Conservation (phyloP, 2,329 filamentous ascomycete species). For the Arthroderma sp. region DNA sequence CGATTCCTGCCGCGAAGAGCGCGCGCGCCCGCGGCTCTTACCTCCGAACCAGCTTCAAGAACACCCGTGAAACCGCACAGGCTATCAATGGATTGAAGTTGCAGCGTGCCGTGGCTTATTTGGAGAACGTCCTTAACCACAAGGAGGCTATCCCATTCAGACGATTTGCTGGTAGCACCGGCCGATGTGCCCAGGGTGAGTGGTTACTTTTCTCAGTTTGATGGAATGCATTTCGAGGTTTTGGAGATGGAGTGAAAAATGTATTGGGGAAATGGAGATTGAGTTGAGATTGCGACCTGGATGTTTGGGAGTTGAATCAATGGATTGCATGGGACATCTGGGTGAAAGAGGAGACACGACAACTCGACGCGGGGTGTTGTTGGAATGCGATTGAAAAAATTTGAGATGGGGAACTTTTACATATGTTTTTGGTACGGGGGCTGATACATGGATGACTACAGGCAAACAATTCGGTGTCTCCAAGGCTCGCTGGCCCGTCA, state of each 20-base stretch:
- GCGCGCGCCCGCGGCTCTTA: slow-evolving; percentile 97
- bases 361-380: not conserved
- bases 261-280: slow-evolving; percentile 6
- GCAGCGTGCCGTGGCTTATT: slow-evolving; percentile 85
- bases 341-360: not conserved
- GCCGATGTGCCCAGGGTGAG: slow-evolving; percentile 96
- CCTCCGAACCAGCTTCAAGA: slow-evolving; percentile 99
- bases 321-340: not conserved
- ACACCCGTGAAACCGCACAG: slow-evolving; percentile 98
- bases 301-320: not conserved
- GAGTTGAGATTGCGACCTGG: not conserved
- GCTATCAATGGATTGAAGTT: slow-evolving; percentile 99
- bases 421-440: too few relatives aligned
- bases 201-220: slow-evolving; percentile 16
- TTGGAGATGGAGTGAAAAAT: slow-evolving; percentile 4
- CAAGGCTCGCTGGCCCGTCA: slow-evolving; percentile 97
- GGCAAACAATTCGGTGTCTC: slow-evolving; percentile 98
- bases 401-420: too few relatives aligned
- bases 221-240: not conserved
- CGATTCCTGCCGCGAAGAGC: slow-evolving; percentile 80
- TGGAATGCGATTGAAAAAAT: not conserved
- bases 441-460: slow-evolving; percentile 25
- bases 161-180: slow-evolving; percentile 90
- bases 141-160: slow-evolving; percentile 97
- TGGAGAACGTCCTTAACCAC: slow-evolving; percentile 96